These are phyloP conservation scores for Dunaliella primolecta DNA, from an alignment of 139 green algal species.

Conservation along the genomic window DNA sequence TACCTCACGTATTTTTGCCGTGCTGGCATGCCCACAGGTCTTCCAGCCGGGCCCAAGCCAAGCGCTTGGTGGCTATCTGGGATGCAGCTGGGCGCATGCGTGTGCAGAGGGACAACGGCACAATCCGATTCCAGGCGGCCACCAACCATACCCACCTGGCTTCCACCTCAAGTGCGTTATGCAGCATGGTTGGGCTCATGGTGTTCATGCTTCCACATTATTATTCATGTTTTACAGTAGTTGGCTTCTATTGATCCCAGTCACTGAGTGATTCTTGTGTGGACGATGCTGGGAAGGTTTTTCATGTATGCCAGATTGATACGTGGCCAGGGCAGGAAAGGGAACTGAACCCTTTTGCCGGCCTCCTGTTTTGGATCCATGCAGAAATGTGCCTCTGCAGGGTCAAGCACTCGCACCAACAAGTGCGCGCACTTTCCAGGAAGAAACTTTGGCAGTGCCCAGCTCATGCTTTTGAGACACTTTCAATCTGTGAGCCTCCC, in stretches of 20 bases:
- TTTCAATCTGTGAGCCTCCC: no score
- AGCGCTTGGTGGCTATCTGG: slow-evolving; percentile 1
- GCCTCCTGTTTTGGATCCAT: no score
- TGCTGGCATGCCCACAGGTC: background rate
- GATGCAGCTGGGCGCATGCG: slow-evolving; percentile 22
- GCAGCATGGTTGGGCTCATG: background rate
- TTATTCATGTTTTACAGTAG: background rate
- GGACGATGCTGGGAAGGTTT: background rate
- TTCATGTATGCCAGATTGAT: background rate
- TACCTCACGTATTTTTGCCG: no score
- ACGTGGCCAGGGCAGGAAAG: no score
- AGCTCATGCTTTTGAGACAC: no score
- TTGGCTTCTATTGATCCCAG: background rate
- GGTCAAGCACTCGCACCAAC: no score
- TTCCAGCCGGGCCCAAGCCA: background rate
- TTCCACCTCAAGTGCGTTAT: slow-evolving; percentile 11
- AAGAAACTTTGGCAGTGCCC: no score
- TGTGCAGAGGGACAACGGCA: slow-evolving; percentile 36
- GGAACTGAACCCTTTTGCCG: no score
- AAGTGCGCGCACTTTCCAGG: no score
- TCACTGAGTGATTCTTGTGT: background rate
- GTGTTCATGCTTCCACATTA: background rate
- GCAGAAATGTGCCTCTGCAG: no score
- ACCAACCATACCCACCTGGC: slow-evolving; percentile 31
- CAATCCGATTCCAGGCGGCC: slow-evolving; percentile 10